Base-by-base conservation (phyloP, 2,329 filamentous ascomycete species). In the Fusarium tuaranense region DNA sequence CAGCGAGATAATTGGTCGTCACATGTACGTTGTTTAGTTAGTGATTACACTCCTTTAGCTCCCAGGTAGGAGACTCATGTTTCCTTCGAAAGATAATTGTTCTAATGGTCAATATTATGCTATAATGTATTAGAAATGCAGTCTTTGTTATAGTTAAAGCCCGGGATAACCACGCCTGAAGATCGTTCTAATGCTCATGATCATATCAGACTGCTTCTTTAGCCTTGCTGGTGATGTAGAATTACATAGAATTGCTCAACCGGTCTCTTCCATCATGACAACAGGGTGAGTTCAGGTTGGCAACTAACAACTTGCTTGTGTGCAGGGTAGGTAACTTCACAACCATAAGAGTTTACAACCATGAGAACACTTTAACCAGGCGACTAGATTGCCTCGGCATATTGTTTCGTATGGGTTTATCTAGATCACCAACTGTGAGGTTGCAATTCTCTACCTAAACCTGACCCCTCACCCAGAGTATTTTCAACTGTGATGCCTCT, bases 1-100 rank as follows among this genome's bases (percentile, higher is more conserved):
- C 70, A 30, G 75, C 75, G 14, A 65, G 63, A 39, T 77, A 70
- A 53, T 16, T 58, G n/a, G 12, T 27, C 27, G 10, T 32, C 10
- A 12, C 4, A 20, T 20, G 13, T 20, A 8, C 7, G 22, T 25
- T 25, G 12, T 6, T 20, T n/a, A 55, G 3, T 30, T 2, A n/a
- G 2, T 30, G 2, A 13, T 55, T 55, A 8, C 16, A 27, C 7
- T 55, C 12, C 12, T 9, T 3, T 55, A 20, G 51, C 14, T 55
- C 13, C 2, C n/a, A n/a, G 5, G 18, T 55, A 14, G 7, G 3
- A 55, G 12, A n/a, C 18, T 55, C 13, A 12, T 32, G 30, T 32
- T 32, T 32, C 30, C 30, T 32, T 32, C 4, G 30, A 32, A 12
- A 32, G 30, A 32, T 32, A 2, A 32, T 32, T 32, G 30, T 32